Percentiles rank a stretch among this genome's conserved stretches.
These are phyloP conservation scores for Solanum sparsipilum DNA, from an alignment of 257 asterid species.

Conservation along the genomic window DNA sequence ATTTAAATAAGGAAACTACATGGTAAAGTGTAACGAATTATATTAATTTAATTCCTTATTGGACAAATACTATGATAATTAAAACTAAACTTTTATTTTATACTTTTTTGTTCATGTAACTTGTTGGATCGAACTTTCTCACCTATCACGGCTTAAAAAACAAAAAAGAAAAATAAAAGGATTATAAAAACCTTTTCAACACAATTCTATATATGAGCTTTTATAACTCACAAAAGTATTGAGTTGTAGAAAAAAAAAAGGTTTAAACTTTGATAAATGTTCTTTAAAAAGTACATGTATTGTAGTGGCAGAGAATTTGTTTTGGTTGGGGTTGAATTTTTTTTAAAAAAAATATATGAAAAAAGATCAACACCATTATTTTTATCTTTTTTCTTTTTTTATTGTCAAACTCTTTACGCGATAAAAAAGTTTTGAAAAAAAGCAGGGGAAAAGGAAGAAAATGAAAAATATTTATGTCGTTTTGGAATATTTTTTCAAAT, in stretches of 20 bases:
- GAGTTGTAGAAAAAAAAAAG: neutral
- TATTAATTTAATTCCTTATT: no score
- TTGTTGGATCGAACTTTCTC: neutral
- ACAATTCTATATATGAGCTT: neutral
- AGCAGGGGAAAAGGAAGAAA: neutral
- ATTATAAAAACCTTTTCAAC: neutral
- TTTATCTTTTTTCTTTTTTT: no score
- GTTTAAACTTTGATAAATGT: no score
- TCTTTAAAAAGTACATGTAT: neutral
- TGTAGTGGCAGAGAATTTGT: neutral
- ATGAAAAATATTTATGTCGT: neutral
- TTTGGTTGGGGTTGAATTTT: neutral
- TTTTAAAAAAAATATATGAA: no score
- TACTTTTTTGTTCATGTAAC: neutral
- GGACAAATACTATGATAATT: neutral
- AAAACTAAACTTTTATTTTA: neutral
- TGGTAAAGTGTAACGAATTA: neutral
- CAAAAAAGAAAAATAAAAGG: neutral
- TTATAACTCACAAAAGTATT: neutral
- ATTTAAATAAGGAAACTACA: neutral
- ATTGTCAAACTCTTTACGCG: neutral
- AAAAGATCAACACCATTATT: neutral
- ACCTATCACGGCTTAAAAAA: neutral
- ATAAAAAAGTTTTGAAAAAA: no score
- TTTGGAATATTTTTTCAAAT: neutral